Conservation (phyloP, 1,139 yeast species). For the Candida sp. region DNA sequence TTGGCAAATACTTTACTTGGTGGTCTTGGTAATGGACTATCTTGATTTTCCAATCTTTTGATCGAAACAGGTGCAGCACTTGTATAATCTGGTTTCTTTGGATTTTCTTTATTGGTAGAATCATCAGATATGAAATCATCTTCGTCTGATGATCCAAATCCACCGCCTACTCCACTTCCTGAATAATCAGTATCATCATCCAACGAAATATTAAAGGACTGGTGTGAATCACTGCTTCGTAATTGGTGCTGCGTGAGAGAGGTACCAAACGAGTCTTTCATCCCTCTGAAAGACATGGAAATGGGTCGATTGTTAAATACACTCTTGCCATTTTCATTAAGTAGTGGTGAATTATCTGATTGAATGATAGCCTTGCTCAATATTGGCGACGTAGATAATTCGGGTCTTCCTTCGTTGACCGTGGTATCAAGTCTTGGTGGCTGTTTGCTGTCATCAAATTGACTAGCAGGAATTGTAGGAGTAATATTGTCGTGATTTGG, state of each 20-base stretch:
- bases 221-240: slow-evolving; percentile 39
- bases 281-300: slow-evolving; percentile 66
- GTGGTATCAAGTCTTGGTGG: slow-evolving; percentile 7
- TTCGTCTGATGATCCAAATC: slow-evolving; percentile 27
- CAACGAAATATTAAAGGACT: slow-evolving; percentile 39
- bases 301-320: slow-evolving; percentile 43
- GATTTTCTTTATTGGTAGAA: slow-evolving; percentile 1
- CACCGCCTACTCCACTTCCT: slow-evolving; percentile 25
- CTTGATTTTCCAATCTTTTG: background rate
- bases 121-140: slow-evolving; percentile 13
- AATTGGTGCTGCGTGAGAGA: slow-evolving; percentile 26
- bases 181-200: slow-evolving; percentile 24
- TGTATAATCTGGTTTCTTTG: background rate
- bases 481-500: background rate
- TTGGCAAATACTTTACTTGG: slow-evolving; percentile 21
- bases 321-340: slow-evolving; percentile 11
- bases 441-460: slow-evolving; percentile 8
- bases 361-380: slow-evolving; percentile 16
- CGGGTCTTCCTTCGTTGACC: background rate
- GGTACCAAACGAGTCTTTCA: slow-evolving; percentile 49
- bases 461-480: background rate
- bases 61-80: background rate
- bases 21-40: slow-evolving; percentile 8
- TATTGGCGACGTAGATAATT: slow-evolving; percentile 12
- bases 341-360: slow-evolving; percentile 8